Evolutionary conservation across 1,139 yeast genomes (phyloP).

Genomic region (Yamadazyma atmosphaerica): DNA sequence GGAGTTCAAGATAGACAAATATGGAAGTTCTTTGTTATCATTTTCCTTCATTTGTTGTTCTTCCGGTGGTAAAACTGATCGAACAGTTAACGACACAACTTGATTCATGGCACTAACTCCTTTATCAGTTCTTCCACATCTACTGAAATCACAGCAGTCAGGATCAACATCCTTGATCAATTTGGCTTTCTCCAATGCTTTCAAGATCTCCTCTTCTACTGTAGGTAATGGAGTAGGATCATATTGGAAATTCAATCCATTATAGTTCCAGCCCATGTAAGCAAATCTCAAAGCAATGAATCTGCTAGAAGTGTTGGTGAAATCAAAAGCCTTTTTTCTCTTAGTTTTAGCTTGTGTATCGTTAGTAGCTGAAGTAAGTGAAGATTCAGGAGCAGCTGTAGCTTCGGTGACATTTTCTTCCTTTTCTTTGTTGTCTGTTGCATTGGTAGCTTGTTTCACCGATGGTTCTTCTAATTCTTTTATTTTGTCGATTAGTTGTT

Average conservation of each 20-base stretch:
- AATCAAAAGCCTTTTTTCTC: slow-evolving; percentile 60
- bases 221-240: slow-evolving; percentile 82
- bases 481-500: slow-evolving; percentile 51
- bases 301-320: slow-evolving; percentile 63
- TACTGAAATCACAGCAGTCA: slow-evolving; percentile 66
- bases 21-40: slow-evolving; percentile 73
- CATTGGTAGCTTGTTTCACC: not conserved
- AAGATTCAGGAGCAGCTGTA: not conserved
- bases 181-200: slow-evolving; percentile 68
- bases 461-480: slow-evolving; percentile 41
- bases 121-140: slow-evolving; percentile 96
- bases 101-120: slow-evolving; percentile 98
- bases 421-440: not conserved
- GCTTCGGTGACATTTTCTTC: no score
- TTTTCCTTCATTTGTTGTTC: slow-evolving; percentile 58
- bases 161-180: slow-evolving; percentile 65
- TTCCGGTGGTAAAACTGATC: slow-evolving; percentile 60
- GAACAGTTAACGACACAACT: slow-evolving; percentile 75
- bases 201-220: slow-evolving; percentile 73
- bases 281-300: slow-evolving; percentile 81
- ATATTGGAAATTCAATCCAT: slow-evolving; percentile 82
- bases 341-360: slow-evolving; percentile 15
- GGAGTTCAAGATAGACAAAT: slow-evolving; percentile 72
- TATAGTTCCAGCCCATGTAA: slow-evolving; percentile 90
- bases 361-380: not conserved